Percentiles rank a stretch among this genome's conserved stretches.
These are phyloP conservation scores for Carpinus fangiana DNA, from an alignment of 306 rosid genomes.

Conservation along the genomic window DNA sequence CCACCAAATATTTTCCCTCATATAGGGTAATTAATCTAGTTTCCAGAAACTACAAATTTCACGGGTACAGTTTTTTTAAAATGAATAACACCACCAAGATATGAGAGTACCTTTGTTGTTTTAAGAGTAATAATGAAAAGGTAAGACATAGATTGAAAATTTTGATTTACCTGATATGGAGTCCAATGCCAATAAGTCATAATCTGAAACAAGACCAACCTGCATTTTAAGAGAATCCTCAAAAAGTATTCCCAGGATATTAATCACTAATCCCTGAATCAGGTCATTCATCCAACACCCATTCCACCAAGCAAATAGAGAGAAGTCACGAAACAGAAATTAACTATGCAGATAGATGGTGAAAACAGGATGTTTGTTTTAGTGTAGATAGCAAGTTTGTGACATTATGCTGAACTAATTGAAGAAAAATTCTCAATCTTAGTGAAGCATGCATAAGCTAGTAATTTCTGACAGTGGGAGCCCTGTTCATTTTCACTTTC, in stretches of 20 bases:
- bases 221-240: conserved; percentile 40
- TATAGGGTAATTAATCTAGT: background rate
- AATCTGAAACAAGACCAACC: conserved; percentile 98
- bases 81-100: background rate
- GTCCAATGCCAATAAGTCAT: conserved; percentile 90
- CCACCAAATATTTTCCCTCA: background rate
- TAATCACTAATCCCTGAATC: background rate
- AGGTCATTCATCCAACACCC: background rate
- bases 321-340: conserved; percentile 3
- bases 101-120: background rate
- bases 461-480: background rate
- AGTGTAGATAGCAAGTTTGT: background rate
- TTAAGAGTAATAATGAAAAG: background rate
- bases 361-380: background rate
- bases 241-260: conserved; percentile 24
- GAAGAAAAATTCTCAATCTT: background rate
- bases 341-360: background rate
- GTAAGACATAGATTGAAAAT: background rate
- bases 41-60: background rate
- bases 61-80: background rate
- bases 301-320: background rate
- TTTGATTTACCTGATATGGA: conserved; percentile 69
- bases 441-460: background rate
- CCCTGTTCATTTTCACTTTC: background rate
- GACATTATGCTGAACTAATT: background rate